Evolutionary conservation across 2,329 filamentous ascomycete species (phyloP).

Genomic region (Achaetomium macrosporum): DNA sequence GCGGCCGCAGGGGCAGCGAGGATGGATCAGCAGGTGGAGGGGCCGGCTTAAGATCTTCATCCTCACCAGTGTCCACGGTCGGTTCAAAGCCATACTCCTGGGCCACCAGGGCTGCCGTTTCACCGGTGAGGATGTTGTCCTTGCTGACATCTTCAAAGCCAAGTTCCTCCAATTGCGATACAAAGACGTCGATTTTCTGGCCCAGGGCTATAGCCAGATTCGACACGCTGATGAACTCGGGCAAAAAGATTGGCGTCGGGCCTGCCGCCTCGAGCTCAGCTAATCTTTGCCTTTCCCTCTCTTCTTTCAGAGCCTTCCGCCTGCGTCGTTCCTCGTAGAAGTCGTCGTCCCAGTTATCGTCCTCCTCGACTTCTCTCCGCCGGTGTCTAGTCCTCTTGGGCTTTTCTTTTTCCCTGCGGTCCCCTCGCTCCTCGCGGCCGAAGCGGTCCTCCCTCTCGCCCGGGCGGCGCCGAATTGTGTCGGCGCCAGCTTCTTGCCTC

Average conservation of each 20-base stretch:
- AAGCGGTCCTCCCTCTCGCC: background rate
- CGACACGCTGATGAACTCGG: conserved; percentile 85
- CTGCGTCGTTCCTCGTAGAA: conserved; percentile 34
- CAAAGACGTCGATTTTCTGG: conserved; percentile 64
- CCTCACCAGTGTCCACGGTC: conserved; percentile 60
- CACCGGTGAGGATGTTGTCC: conserved; percentile 82
- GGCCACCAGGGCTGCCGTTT: conserved; percentile 84
- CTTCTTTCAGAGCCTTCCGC: conserved; percentile 38
- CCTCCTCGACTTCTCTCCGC: conserved; percentile 26
- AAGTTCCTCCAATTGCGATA: conserved; percentile 70
- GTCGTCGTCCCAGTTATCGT: conserved; percentile 39
- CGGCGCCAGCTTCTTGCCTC: background rate
- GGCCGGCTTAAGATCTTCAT: conserved; percentile 64
- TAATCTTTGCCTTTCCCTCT: conserved; percentile 31
- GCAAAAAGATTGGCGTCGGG: conserved; percentile 64
- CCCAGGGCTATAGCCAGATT: conserved; percentile 72
- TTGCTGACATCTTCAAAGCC: conserved; percentile 82
- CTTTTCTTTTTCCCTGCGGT: conserved; percentile 13
- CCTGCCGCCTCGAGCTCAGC: conserved; percentile 34
- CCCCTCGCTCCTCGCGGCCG: background rate
- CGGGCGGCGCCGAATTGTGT: background rate
- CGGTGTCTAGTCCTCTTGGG: conserved; percentile 13
- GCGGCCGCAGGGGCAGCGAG: conserved; percentile 66
- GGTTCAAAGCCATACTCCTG: conserved; percentile 92
- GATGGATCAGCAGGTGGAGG: conserved; percentile 64